Evolutionary conservation across 306 rosid genomes (phyloP).

Genomic region (Prunus davidiana): DNA sequence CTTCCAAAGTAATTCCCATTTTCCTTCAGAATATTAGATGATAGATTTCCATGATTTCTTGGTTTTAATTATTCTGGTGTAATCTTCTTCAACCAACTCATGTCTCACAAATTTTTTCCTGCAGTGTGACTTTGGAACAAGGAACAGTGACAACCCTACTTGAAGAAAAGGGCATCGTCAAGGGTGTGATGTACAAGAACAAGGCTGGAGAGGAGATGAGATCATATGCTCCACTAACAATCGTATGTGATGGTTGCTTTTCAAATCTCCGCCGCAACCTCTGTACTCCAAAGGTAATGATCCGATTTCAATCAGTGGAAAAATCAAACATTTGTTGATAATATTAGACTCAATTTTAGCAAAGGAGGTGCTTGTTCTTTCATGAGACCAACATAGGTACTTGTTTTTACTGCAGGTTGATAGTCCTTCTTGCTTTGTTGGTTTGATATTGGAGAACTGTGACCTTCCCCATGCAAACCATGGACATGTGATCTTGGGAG

Average conservation of each 20-base stretch:
- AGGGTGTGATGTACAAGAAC: slow-evolving; percentile 68
- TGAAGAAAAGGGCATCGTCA: slow-evolving; percentile 67
- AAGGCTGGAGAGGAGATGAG: slow-evolving; percentile 58
- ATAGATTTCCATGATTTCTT: background rate
- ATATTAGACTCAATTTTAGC: background rate
- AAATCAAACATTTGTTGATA: background rate
- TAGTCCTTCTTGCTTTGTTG: slow-evolving; percentile 72
- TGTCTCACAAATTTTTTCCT: background rate
- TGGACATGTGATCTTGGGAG: slow-evolving; percentile 71
- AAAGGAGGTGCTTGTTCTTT: background rate
- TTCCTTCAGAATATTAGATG: background rate
- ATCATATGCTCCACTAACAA: slow-evolving; percentile 68
- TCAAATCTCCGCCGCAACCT: slow-evolving; percentile 81
- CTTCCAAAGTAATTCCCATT: slow-evolving; percentile 53
- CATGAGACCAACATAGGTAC: background rate
- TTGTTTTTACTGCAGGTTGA: slow-evolving; percentile 50
- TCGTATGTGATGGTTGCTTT: slow-evolving; percentile 85
- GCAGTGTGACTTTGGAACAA: slow-evolving; percentile 80
- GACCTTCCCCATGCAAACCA: slow-evolving; percentile 68
- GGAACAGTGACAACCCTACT: slow-evolving; percentile 68
- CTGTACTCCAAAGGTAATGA: slow-evolving; percentile 58
- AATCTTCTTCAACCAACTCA: background rate
- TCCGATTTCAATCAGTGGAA: background rate
- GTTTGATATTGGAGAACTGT: slow-evolving; percentile 67
- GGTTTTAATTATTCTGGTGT: background rate